phyloP scores from a whole-genome alignment of 257 asterid species.

The Salvia hispanica region DNA sequence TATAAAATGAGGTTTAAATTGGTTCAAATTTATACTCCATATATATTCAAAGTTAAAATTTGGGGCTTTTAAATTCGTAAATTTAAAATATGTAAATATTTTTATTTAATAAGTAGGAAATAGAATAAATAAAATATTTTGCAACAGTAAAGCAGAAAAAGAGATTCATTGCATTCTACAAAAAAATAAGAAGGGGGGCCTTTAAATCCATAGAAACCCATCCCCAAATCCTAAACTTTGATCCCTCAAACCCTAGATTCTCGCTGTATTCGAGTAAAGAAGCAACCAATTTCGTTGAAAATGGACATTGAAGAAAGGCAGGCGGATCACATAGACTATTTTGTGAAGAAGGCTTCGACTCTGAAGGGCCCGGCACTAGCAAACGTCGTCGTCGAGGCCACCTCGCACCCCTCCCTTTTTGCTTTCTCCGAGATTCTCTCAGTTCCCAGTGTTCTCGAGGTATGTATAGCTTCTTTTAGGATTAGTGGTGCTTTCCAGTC shows the following conservation, averaged over 20 bases:
- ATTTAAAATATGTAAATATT: too few species aligned
- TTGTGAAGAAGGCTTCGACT: slow-evolving; percentile 71
- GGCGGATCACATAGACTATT: slow-evolving; percentile 72
- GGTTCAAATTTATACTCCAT: too few species aligned
- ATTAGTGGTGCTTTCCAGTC: background rate
- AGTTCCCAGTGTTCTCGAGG: slow-evolving; percentile 67
- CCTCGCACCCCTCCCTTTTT: slow-evolving; percentile 84
- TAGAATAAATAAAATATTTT: background rate
- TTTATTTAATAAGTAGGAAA: too few species aligned
- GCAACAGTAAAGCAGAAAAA: background rate
- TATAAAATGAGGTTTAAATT: background rate
- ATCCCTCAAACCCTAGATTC: slow-evolving; percentile 30
- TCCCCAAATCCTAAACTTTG: slow-evolving; percentile 9
- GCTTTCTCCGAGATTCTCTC: slow-evolving; percentile 91
- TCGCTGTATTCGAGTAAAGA: background rate
- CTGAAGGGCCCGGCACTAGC: slow-evolving; percentile 55
- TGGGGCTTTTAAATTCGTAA: too few species aligned
- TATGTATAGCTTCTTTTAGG: slow-evolving; percentile 19
- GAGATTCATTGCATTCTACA: background rate
- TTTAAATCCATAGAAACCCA: too few species aligned
- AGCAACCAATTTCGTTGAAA: slow-evolving; percentile 10
- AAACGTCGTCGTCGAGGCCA: slow-evolving; percentile 68
- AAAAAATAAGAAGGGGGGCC: background rate
- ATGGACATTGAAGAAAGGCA: slow-evolving; percentile 93
- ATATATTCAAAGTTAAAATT: too few species aligned